phyloP scores from a whole-genome alignment of 345 rosid species.

The Aquilaria malaccensis region DNA sequence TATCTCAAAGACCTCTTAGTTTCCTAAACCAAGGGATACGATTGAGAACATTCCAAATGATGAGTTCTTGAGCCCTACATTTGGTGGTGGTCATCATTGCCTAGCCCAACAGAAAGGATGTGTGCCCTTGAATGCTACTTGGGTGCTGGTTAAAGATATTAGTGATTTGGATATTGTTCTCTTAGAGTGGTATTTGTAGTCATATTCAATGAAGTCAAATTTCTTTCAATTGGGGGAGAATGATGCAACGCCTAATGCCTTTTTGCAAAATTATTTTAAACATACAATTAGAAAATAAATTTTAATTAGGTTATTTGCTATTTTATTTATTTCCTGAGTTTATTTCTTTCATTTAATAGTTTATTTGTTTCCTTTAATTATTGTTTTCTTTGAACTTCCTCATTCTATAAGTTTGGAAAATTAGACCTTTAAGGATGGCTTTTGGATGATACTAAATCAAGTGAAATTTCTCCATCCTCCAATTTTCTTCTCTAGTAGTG shows the following conservation, averaged over 20 bases:
- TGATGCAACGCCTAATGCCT: not conserved
- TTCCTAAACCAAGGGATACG: not conserved
- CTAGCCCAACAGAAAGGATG: not conserved
- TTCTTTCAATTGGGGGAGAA: not conserved
- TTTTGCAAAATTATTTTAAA: not conserved
- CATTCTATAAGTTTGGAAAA: no score
- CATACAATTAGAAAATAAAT: not conserved
- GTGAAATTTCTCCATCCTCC: no score
- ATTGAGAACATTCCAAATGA: not conserved
- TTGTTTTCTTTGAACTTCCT: no score
- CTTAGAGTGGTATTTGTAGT: not conserved
- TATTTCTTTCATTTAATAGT: no score
- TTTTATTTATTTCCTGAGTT: no score
- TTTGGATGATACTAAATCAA: no score
- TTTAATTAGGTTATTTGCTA: no score
- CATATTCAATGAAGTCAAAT: not conserved
- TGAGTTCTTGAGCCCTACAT: not conserved
- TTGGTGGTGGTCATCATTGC: not conserved
- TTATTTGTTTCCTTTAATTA: no score
- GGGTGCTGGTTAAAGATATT: not conserved
- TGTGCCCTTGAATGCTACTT: not conserved
- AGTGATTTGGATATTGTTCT: not conserved
- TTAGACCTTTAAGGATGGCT: no score
- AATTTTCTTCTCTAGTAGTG: no score
- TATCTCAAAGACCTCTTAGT: not conserved